phyloP scores from a whole-genome alignment of 306 rosid species.

The Corylus heterophylla region DNA sequence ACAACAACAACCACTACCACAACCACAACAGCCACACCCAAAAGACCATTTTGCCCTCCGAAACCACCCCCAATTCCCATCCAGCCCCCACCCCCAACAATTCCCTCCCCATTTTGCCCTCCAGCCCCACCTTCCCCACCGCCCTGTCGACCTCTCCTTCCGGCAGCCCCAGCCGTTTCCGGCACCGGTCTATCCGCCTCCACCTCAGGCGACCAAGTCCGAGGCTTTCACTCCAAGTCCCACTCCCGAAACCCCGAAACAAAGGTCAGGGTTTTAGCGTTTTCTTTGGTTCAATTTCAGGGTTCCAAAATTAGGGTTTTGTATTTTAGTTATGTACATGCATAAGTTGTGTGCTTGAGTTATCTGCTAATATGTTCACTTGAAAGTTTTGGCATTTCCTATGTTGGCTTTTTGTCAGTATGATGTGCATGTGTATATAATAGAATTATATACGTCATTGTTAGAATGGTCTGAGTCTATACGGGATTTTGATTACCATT shows the following conservation, averaged over 20 bases:
- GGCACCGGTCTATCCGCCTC: conserved; percentile 8
- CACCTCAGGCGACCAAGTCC: conserved; percentile 7
- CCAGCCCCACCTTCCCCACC: conserved; percentile 32
- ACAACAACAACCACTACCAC: conserved; percentile 18
- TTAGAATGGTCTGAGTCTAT: neutral
- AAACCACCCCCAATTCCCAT: conserved; percentile 32
- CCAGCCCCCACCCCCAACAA: conserved; percentile 45
- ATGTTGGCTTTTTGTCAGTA: neutral
- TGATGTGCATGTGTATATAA: neutral
- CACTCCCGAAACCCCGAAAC: conserved; percentile 41
- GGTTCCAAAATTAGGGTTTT: conserved; percentile 7
- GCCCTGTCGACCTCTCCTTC: conserved; percentile 38
- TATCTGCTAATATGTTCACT: neutral
- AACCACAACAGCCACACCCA: conserved; percentile 2
- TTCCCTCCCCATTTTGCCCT: conserved; percentile 69
- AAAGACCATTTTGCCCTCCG: conserved; percentile 52
- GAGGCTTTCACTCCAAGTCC: conserved; percentile 31
- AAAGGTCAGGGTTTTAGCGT: conserved; percentile 41
- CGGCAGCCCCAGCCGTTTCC: conserved; percentile 33
- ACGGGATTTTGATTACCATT: neutral
- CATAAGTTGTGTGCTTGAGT: neutral
- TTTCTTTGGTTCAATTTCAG: neutral
- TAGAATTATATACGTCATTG: neutral
- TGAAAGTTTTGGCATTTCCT: neutral
- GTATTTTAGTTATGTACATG: neutral